Percentiles rank a stretch among this genome's conserved stretches.
Evolutionary conservation across 2,329 filamentous ascomycete species (phyloP).

Genomic region (Lachnellula willkommii): DNA sequence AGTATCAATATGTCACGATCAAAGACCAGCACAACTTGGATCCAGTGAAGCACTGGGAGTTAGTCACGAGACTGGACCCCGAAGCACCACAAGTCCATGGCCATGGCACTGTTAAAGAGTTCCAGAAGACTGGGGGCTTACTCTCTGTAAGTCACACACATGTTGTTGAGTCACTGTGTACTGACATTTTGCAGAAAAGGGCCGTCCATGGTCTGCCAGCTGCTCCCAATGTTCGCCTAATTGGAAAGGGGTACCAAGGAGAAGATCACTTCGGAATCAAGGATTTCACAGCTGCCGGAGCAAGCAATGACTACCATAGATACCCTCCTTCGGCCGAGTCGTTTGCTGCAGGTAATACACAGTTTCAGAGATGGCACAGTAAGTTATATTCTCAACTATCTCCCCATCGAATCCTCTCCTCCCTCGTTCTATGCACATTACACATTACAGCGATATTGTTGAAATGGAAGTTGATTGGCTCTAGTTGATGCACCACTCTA

Average conservation of each 20-base stretch:
- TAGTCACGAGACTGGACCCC: constrained; percentile 40
- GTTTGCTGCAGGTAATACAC: constrained; percentile 38
- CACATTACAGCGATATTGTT: background rate
- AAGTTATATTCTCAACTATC: background rate
- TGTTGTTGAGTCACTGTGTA: background rate
- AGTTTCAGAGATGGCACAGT: constrained; percentile 44
- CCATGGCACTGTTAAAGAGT: constrained; percentile 38
- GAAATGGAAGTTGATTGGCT: background rate
- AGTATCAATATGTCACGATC: constrained; percentile 39
- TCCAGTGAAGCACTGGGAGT: constrained; percentile 41
- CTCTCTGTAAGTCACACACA: constrained; percentile 29
- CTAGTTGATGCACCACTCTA: constrained; percentile 41
- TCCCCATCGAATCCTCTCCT: background rate
- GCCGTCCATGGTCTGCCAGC: constrained; percentile 37
- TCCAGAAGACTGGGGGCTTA: constrained; percentile 37
- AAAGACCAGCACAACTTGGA: constrained; percentile 38
- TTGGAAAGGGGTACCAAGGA: constrained; percentile 43
- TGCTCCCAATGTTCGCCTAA: constrained; percentile 40
- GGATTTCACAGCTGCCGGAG: constrained; percentile 31
- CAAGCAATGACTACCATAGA: constrained; percentile 36
- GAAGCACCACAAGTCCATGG: constrained; percentile 37
- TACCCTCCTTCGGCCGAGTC: constrained; percentile 31
- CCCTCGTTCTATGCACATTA: background rate
- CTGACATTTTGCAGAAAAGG: constrained; percentile 22
- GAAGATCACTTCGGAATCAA: constrained; percentile 40